Conservation (phyloP, 2,329 filamentous ascomycete species). For the Cladorrhinum sp. region DNA sequence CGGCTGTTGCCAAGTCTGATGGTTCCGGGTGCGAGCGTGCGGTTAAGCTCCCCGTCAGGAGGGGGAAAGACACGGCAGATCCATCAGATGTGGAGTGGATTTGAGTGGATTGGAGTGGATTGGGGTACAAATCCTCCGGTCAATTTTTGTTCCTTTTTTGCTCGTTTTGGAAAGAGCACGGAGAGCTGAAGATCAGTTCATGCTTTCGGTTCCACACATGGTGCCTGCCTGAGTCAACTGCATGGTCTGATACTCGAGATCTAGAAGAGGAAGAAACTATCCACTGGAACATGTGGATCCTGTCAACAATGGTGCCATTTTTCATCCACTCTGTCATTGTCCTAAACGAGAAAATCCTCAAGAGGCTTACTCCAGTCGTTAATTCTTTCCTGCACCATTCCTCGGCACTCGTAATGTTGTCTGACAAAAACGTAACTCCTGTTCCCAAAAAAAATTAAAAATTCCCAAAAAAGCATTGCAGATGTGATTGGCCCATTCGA, state of each 20-base stretch:
- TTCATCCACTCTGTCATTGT: not conserved
- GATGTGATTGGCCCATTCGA: not conserved
- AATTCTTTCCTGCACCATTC: not conserved
- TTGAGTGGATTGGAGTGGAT: not conserved
- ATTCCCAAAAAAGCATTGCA: not conserved
- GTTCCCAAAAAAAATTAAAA: too few species aligned
- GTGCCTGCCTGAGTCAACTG: not conserved
- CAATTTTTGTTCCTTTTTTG: not conserved
- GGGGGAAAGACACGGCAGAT: conserved; percentile 1
- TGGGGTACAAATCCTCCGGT: not conserved
- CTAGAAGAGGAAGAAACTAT: not conserved
- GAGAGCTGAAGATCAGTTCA: not conserved
- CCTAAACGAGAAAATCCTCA: not conserved
- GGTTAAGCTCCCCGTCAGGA: not conserved
- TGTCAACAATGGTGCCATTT: too few species aligned
- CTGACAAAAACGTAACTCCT: not conserved
- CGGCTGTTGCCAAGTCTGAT: conserved; percentile 2
- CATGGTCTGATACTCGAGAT: not conserved
- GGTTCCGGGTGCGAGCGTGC: not conserved
- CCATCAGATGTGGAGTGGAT: not conserved
- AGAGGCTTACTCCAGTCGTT: not conserved
- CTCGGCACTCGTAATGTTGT: not conserved
- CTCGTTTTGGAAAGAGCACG: not conserved
- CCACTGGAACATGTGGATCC: not conserved
- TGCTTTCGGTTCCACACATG: not conserved